These are phyloP conservation scores for Acanthamoeba rhysodes DNA, from an alignment of 208 protist genomes.

Conservation along the genomic window DNA sequence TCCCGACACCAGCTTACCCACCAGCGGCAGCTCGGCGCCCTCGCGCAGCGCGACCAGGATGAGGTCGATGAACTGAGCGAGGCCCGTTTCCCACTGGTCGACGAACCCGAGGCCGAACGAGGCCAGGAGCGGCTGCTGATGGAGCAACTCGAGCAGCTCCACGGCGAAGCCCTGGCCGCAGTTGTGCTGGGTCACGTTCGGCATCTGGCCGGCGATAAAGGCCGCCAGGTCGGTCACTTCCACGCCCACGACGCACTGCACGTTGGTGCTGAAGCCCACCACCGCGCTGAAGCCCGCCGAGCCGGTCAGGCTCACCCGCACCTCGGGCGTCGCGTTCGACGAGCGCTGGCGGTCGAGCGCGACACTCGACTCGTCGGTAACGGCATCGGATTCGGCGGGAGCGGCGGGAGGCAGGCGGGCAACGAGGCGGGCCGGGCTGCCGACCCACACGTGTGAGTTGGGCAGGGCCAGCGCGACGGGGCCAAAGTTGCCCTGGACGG, in stretches of 20 bases:
- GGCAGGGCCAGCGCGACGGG: constrained; percentile 14
- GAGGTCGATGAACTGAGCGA: neutral
- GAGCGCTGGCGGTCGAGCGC: neutral
- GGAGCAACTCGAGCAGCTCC: neutral
- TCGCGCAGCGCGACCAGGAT: neutral
- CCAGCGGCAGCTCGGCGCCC: neutral
- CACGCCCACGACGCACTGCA: constrained; percentile 8
- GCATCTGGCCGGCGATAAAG: neutral
- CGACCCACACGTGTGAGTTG: constrained; percentile 24
- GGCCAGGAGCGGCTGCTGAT: constrained; percentile 7
- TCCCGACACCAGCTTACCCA: constrained; percentile 15
- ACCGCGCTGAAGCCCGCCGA: constrained; percentile 9
- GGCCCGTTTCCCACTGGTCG: constrained; percentile 7
- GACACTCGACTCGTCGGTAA: neutral
- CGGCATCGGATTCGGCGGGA: neutral
- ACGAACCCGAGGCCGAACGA: constrained; percentile 18
- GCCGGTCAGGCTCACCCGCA: neutral
- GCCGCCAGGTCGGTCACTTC: neutral
- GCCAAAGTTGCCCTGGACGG: neutral
- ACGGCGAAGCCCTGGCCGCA: constrained; percentile 45
- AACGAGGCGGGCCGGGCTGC: neutral
- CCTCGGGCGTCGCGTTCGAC: neutral
- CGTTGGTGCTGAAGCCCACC: constrained; percentile 42
- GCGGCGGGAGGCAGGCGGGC: neutral
- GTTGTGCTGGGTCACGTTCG: neutral